Percentiles rank a stretch among this genome's conserved stretches.
phyloP scores from a whole-genome alignment of 441 rosid species.

The Aquilaria agallochum region DNA sequence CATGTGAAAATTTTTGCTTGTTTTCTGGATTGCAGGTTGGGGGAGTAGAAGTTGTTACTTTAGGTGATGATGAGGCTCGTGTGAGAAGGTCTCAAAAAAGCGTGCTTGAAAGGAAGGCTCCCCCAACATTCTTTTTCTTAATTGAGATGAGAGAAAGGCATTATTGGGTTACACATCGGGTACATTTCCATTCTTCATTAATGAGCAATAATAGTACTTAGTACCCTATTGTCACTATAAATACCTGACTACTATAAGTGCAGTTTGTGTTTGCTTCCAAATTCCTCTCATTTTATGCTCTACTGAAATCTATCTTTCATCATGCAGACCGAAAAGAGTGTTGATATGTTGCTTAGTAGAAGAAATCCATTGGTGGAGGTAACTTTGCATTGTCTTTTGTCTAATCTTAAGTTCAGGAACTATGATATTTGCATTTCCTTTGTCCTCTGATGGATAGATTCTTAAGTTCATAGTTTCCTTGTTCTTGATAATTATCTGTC shows the following conservation, averaged over 20 bases:
- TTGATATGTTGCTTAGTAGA: conserved; percentile 58
- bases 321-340: conserved; percentile 61
- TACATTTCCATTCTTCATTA: conserved; percentile 8
- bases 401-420: neutral
- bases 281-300: neutral
- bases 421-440: neutral
- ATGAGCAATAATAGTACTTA: neutral
- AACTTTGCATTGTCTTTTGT: conserved; percentile 6
- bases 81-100: conserved; percentile 55
- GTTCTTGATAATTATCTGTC: neutral
- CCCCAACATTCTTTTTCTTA: conserved; percentile 66
- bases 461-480: neutral
- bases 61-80: conserved; percentile 65
- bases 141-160: conserved; percentile 67
- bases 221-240: neutral
- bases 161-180: conserved; percentile 63
- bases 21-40: conserved; percentile 44
- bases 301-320: neutral
- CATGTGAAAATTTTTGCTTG: neutral
- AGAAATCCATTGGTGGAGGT: conserved; percentile 65
- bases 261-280: neutral
- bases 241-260: neutral
- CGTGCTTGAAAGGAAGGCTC: conserved; percentile 56
- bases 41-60: conserved; percentile 53
- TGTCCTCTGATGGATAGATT: neutral